Conservation (phyloP, 805 yeast species). For the Brettanomyces nanus region DNA sequence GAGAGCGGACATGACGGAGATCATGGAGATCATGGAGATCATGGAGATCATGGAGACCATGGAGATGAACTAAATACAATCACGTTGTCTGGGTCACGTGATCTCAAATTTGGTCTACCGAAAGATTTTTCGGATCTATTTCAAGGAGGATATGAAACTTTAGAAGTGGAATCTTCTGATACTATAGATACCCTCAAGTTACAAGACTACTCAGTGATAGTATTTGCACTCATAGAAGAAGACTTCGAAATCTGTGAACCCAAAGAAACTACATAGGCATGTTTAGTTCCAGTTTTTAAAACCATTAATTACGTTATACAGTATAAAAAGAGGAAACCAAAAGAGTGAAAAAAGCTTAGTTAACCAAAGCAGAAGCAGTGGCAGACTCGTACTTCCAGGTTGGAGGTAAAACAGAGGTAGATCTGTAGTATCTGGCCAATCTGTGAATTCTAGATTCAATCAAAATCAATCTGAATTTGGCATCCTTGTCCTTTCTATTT, state of each 20-base stretch:
- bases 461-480: constrained; percentile 99
- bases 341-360: constrained; percentile 37
- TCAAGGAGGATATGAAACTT: constrained; percentile 7
- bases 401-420: constrained; percentile 98
- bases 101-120: constrained; percentile 34
- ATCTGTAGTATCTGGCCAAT: constrained; percentile 99
- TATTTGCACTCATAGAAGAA: constrained; percentile 32
- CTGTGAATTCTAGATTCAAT: constrained; percentile 99
- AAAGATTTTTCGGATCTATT: constrained; percentile 24
- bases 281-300: no score
- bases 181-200: constrained; percentile 25
- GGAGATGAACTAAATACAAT: constrained; percentile 7
- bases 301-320: background rate
- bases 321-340: background rate
- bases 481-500: constrained; percentile 99
- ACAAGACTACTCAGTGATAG: constrained; percentile 33
- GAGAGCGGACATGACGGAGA: no score
- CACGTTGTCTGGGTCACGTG: constrained; percentile 6
- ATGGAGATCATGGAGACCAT: constrained; percentile 13
- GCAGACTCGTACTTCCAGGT: constrained; percentile 99
- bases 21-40: constrained; percentile 11
- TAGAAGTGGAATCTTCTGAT: constrained; percentile 22
- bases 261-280: no score
- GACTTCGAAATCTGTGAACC: constrained; percentile 26
- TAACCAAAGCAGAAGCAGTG: constrained; percentile 99